Conservation (phyloP, 257 asterid genomes). For the Solanum tarijense region DNA sequence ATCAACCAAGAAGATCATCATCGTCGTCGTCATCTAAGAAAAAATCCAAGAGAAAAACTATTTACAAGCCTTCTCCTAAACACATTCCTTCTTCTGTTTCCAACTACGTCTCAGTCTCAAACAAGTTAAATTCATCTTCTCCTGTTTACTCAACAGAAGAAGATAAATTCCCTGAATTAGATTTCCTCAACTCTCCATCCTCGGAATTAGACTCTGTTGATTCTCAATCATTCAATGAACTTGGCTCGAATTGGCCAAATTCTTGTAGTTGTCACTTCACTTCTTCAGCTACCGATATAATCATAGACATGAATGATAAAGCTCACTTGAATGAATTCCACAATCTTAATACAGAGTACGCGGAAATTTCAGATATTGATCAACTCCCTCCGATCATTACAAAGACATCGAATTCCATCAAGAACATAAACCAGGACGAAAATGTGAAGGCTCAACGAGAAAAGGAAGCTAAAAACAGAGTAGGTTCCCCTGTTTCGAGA, state of each 20-base stretch:
- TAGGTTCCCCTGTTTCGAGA: slow-evolving; percentile 6
- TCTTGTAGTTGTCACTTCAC: slow-evolving; percentile 30
- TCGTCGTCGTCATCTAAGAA: slow-evolving; percentile 13
- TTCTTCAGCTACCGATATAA: slow-evolving; percentile 47
- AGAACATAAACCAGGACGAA: background rate
- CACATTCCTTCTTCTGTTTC: background rate
- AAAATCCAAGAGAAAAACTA: slow-evolving; percentile 36
- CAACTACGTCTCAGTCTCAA: background rate
- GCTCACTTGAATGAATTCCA: slow-evolving; percentile 1
- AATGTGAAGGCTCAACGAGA: background rate
- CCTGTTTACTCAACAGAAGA: background rate
- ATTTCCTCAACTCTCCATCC: slow-evolving; percentile 22
- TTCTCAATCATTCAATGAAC: slow-evolving; percentile 7
- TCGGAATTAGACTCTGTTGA: slow-evolving; percentile 31
- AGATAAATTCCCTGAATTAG: slow-evolving; percentile 21
- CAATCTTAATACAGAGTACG: slow-evolving; percentile 9
- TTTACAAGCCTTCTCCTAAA: slow-evolving; percentile 71
- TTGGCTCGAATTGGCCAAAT: slow-evolving; percentile 14
- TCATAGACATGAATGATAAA: slow-evolving; percentile 35
- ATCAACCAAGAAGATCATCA: slow-evolving; percentile 45
- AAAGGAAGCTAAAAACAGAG: background rate
- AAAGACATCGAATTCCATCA: slow-evolving; percentile 16
- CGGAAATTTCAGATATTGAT: slow-evolving; percentile 26
- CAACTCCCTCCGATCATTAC: slow-evolving; percentile 52
- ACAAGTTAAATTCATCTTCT: background rate